A percentile compares a stretch with the other conserved stretches of the same genome.
These are phyloP conservation scores for Xanthoceras sorbifolium DNA, from an alignment of 345 rosid genomes.

Conservation along the genomic window DNA sequence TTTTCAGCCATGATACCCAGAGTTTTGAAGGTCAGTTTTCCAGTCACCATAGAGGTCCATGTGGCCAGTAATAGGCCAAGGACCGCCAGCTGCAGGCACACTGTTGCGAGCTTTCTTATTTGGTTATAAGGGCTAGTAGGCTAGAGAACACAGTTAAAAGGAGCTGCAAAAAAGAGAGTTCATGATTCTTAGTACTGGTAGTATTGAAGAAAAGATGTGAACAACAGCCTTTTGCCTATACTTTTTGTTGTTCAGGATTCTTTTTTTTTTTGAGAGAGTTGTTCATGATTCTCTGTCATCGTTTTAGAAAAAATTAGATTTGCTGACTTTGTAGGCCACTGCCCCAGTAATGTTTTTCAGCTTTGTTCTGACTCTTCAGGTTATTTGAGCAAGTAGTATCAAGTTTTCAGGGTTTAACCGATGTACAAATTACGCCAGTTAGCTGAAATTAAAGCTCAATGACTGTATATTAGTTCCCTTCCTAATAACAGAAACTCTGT, in stretches of 20 bases:
- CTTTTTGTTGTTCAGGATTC: not conserved
- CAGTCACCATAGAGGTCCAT: constrained; percentile 30
- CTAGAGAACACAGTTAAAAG: constrained; percentile 7
- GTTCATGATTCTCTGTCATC: not conserved
- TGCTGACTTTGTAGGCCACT: not conserved
- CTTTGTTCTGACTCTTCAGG: too few relatives aligned
- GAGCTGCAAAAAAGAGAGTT: constrained; percentile 13
- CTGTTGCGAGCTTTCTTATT: not conserved
- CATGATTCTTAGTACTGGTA: not conserved
- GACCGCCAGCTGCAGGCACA: constrained; percentile 33
- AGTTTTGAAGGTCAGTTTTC: constrained; percentile 24
- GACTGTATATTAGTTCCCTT: not conserved
- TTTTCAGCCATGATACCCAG: constrained; percentile 39
- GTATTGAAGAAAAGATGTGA: too few relatives aligned
- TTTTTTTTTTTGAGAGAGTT: too few relatives aligned
- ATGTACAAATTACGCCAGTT: too few relatives aligned
- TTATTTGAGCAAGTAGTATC: too few relatives aligned
- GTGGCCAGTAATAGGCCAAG: constrained; percentile 48
- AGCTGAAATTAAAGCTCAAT: not conserved
- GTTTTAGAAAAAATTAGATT: not conserved
- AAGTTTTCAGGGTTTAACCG: too few relatives aligned
- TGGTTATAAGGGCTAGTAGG: not conserved
- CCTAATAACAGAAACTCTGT: not conserved
- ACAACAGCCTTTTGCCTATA: not conserved
- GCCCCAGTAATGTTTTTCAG: too few relatives aligned